These are phyloP conservation scores for Periglandula ipomoeae DNA, from an alignment of 2,329 filamentous ascomycete species.

Conservation along the genomic window DNA sequence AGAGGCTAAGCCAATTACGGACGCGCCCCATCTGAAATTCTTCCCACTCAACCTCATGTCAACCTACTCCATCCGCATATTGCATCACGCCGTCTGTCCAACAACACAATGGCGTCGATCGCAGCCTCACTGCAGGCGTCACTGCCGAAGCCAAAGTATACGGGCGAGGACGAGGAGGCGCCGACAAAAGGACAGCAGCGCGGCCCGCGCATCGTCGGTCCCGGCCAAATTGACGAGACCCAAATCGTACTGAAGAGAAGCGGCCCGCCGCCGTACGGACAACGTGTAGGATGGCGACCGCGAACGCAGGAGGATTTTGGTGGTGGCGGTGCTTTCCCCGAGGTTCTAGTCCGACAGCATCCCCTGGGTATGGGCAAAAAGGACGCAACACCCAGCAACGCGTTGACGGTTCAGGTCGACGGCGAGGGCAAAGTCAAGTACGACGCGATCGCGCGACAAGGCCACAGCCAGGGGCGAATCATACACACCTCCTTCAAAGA, in stretches of 20 bases:
- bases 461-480: conserved; percentile 74
- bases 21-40: conserved; percentile 24
- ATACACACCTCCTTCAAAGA: conserved; percentile 97
- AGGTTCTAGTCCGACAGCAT: conserved; percentile 89
- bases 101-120: conserved; percentile 51
- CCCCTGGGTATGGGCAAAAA: conserved; percentile 92
- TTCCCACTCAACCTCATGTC: conserved; percentile 12
- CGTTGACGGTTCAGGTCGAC: conserved; percentile 86
- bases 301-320: conserved; percentile 84
- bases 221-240: conserved; percentile 71
- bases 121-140: conserved; percentile 66
- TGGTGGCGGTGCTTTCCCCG: conserved; percentile 92
- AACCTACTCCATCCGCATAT: conserved; percentile 9
- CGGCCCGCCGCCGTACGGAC: conserved; percentile 81
- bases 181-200: conserved; percentile 62
- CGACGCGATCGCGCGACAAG: conserved; percentile 85
- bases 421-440: conserved; percentile 91
- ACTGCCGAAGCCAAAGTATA: conserved; percentile 84
- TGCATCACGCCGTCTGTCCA: conserved; percentile 14
- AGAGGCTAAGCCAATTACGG: conserved; percentile 20
- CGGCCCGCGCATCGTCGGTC: conserved; percentile 74
- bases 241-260: conserved; percentile 77
- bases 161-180: conserved; percentile 77
- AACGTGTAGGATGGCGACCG: conserved; percentile 84
- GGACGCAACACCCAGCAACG: conserved; percentile 64